phyloP scores from a whole-genome alignment of 768 basidiomycete species.

The Phylloporus sp. region DNA sequence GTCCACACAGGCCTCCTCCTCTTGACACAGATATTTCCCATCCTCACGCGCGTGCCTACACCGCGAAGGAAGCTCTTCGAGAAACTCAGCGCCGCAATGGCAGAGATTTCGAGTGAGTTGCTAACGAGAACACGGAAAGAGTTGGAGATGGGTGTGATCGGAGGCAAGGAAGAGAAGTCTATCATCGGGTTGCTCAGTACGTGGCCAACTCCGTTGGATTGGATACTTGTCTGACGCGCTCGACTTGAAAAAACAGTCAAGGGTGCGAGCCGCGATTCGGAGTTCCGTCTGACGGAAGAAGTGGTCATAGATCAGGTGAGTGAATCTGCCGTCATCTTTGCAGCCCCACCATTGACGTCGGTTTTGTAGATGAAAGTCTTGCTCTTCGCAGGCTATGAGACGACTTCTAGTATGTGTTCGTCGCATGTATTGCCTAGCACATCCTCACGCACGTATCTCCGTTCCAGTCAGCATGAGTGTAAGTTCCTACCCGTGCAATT shows the following conservation, averaged over 20 bases:
- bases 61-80: slow-evolving; percentile 27
- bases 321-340: not conserved
- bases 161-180: slow-evolving; percentile 22
- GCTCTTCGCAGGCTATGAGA: slow-evolving; percentile 22
- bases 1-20: slow-evolving; percentile 33
- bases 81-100: slow-evolving; percentile 33
- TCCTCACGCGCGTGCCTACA: slow-evolving; percentile 35
- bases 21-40: slow-evolving; percentile 34
- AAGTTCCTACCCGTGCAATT: not conserved
- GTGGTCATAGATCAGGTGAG: slow-evolving; percentile 26
- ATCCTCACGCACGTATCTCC: not conserved
- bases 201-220: slow-evolving; percentile 11
- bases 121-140: slow-evolving; percentile 35
- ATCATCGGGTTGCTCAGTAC: slow-evolving; percentile 24
- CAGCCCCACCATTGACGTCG: no score
- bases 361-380: slow-evolving; percentile 15
- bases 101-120: slow-evolving; percentile 36
- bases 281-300: slow-evolving; percentile 20
- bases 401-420: slow-evolving; percentile 9
- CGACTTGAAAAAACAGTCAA: slow-evolving; percentile 28
- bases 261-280: slow-evolving; percentile 26
- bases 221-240: not conserved
- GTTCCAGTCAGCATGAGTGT: slow-evolving; percentile 19
- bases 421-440: not conserved
- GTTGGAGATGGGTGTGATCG: slow-evolving; percentile 21